phyloP scores from a whole-genome alignment of 2,329 filamentous ascomycete genomes.

The Diaporthe helianthi region DNA sequence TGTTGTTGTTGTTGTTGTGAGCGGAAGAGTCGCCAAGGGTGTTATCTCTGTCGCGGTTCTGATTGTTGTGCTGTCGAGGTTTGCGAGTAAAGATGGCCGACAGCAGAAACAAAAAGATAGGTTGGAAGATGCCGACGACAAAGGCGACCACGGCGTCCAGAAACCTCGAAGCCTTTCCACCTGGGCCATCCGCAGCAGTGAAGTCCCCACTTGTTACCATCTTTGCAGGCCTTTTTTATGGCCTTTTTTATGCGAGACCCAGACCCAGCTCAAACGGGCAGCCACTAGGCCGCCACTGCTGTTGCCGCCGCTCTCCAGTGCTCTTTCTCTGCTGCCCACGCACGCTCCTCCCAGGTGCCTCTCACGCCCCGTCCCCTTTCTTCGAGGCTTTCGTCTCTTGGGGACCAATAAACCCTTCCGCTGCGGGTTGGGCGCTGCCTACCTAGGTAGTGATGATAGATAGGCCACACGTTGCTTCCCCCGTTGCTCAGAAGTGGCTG shows the following conservation, averaged over 20 bases:
- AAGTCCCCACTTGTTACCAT: slow-evolving; percentile 29
- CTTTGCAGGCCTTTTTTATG: slow-evolving; percentile 23
- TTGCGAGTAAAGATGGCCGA: slow-evolving; percentile 27
- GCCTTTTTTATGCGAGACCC: neutral
- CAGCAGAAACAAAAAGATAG: slow-evolving; percentile 25
- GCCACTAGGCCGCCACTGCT: slow-evolving; percentile 24
- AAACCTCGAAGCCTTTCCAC: slow-evolving; percentile 28
- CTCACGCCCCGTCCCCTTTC: neutral
- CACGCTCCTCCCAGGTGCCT: no score
- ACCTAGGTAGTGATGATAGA: neutral
- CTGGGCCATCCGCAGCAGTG: slow-evolving; percentile 26
- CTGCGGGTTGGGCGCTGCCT: neutral
- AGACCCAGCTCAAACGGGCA: slow-evolving; percentile 14
- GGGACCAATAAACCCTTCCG: neutral
- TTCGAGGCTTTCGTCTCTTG: neutral
- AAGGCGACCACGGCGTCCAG: slow-evolving; percentile 29
- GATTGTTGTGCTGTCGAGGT: slow-evolving; percentile 14
- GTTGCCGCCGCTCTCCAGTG: neutral
- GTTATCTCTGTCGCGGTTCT: slow-evolving; percentile 15
- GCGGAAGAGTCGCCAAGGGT: slow-evolving; percentile 1
- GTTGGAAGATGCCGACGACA: slow-evolving; percentile 33
- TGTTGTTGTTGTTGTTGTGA: neutral
- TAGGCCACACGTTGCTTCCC: neutral
- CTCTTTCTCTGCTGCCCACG: neutral
- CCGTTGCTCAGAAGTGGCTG: neutral